Base-by-base conservation (phyloP, 495 filamentous ascomycete genomes). In the Penicillium paxilli region DNA sequence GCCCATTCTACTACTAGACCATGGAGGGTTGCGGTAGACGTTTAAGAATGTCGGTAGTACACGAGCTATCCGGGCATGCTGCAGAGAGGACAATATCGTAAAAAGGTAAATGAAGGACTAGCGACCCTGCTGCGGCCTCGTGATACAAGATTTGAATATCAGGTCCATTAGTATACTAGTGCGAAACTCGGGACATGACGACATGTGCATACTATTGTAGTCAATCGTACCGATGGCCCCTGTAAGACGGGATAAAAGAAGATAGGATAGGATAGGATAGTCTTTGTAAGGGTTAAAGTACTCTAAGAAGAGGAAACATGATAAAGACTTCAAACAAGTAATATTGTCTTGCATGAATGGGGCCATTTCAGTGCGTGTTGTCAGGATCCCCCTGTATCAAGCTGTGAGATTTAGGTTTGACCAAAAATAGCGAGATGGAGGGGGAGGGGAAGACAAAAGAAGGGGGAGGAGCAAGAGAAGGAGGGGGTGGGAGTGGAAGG, bases 391-490 rank as follows among this genome's bases (percentile, higher is more conserved):
- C 40, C 6, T n/a, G 19, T 12, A 21, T 22, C 19, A 12, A 14
- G 14, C 22, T 12, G 17, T 16, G 7, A 20, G 21, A 24, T 52
- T 60, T 50, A 46, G 35, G 49, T 60, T 57, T 37, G 44, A 26
- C 59, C 54, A 54, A 58, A 58, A 62, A 62, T 58, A 62, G 35
- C 19, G 17, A 21, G 40, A n/a, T 2, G 2, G 9, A 42, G 40
- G 19, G 21, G 40, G 20, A 23, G 40, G 40, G 40, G 40, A 38
- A 17, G 35, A 38, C 7, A 22, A 47, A 32, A 24, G 24, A 24
- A n/a, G 32, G 17, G 52, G 33, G 23, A 44, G n/a, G 19, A 21
- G 20, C 21, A 5, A 3, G 9, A 42, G 40, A n/a, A 14, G 40
- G 20, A 23, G 40, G 40, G 40, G 40, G 17, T 4, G 35, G 17